phyloP scores from a whole-genome alignment of 768 basidiomycete species.

The Pulveroboletus frians region DNA sequence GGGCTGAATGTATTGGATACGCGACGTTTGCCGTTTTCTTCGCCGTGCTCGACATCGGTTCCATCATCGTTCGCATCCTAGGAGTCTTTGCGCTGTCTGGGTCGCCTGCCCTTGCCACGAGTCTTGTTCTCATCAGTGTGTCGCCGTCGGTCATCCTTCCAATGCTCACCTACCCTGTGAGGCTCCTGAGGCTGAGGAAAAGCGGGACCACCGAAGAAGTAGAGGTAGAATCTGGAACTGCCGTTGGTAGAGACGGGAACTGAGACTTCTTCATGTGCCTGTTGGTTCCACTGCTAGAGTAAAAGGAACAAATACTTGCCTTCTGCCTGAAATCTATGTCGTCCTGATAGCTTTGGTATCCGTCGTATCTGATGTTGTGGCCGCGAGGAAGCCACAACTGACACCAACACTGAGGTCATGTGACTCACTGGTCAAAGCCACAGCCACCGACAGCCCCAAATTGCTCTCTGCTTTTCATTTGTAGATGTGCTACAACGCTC shows the following conservation, averaged over 20 bases:
- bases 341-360: too few relatives aligned
- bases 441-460: too few relatives aligned
- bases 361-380: too few relatives aligned
- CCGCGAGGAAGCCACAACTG: too few relatives aligned
- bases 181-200: neutral
- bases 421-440: too few relatives aligned
- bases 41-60: constrained; percentile 18
- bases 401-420: too few relatives aligned
- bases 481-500: neutral
- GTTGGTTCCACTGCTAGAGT: too few relatives aligned
- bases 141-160: constrained; percentile 3
- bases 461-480: too few relatives aligned
- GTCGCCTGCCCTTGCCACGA: constrained; percentile 7
- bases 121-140: constrained; percentile 12
- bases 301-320: too few relatives aligned
- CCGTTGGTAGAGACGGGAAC: neutral
- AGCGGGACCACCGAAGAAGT: neutral
- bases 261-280: too few relatives aligned
- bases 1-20: constrained; percentile 9
- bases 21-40: constrained; percentile 14
- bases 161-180: neutral
- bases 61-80: constrained; percentile 15
- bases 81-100: constrained; percentile 10
- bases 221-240: neutral
- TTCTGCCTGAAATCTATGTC: too few relatives aligned